Conservation (phyloP, 106 monocot species). For the Triglochin maritima region DNA sequence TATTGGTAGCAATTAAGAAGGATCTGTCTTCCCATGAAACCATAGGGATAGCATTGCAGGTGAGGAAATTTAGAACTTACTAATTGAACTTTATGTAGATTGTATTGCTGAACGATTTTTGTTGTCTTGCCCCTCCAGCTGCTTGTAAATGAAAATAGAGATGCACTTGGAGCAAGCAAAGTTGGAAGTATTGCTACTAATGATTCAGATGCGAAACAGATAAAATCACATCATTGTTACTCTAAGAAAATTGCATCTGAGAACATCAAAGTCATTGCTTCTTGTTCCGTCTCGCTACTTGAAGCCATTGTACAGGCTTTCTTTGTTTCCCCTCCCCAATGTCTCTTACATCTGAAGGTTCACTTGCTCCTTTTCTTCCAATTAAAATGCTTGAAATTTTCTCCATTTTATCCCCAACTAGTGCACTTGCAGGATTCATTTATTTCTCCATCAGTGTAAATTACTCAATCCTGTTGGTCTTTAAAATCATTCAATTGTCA, state of each 20-base stretch:
- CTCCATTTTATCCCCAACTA: too few relatives aligned
- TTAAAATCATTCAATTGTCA: too few relatives aligned
- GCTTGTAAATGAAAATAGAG: constrained; percentile 59
- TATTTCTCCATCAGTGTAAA: too few relatives aligned
- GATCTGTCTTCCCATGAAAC: constrained; percentile 45
- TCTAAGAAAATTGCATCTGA: constrained; percentile 43
- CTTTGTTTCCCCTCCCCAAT: constrained; percentile 49
- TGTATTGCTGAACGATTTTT: not conserved
- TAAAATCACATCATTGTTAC: constrained; percentile 10
- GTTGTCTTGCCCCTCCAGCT: constrained; percentile 21
- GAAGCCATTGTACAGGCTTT: constrained; percentile 41
- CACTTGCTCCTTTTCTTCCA: not conserved
- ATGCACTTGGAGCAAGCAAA: constrained; percentile 14
- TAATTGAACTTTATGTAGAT: not conserved
- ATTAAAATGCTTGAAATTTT: not conserved
- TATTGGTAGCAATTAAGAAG: constrained; percentile 32
- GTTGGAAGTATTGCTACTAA: constrained; percentile 6
- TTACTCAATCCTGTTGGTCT: too few relatives aligned
- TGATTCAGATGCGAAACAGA: constrained; percentile 4
- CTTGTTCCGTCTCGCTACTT: constrained; percentile 50
- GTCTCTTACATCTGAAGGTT: constrained; percentile 56
- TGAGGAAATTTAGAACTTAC: not conserved
- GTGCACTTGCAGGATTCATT: too few relatives aligned
- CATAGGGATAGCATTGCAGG: constrained; percentile 55
- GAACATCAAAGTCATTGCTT: constrained; percentile 48